Percentiles rank a stretch among this genome's conserved stretches.
phyloP scores from a whole-genome alignment of 306 rosid genomes.

The Albizia julibrissin region DNA sequence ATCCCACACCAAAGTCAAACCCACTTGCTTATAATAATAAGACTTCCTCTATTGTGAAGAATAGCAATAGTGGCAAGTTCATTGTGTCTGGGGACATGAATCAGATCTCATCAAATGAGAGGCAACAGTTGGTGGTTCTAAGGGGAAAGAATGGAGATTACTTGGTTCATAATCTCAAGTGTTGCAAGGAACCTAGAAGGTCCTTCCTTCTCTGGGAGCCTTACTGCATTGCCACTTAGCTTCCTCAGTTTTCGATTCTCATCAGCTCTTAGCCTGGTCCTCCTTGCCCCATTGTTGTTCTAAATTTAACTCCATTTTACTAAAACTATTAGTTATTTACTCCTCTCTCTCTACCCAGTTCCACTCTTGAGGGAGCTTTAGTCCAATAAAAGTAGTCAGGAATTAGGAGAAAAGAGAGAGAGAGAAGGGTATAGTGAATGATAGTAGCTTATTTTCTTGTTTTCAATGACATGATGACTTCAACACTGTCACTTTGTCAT shows the following conservation, averaged over 20 bases:
- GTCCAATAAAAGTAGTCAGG: conserved; percentile 49
- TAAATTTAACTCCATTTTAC: conserved; percentile 34
- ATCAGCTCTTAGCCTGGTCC: background rate
- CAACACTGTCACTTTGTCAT: conserved; percentile 38
- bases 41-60: background rate
- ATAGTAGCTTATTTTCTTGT: conserved; percentile 36
- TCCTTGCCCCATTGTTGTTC: conserved; percentile 11
- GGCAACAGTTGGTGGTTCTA: conserved; percentile 46
- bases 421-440: conserved; percentile 6
- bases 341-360: conserved; percentile 30
- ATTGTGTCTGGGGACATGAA: conserved; percentile 27
- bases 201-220: conserved; percentile 79
- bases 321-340: conserved; percentile 31
- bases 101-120: conserved; percentile 33
- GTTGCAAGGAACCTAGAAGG: conserved; percentile 78
- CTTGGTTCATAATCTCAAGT: conserved; percentile 61
- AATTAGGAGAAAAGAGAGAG: background rate
- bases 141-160: conserved; percentile 75
- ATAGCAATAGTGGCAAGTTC: conserved; percentile 23
- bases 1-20: conserved; percentile 28
- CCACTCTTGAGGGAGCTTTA: conserved; percentile 39
- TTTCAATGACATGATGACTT: conserved; percentile 35
- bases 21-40: background rate
- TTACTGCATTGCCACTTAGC: conserved; percentile 76
- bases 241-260: conserved; percentile 43